These are phyloP conservation scores for Avicennia marina DNA, from an alignment of 257 asterid genomes.

Conservation along the genomic window DNA sequence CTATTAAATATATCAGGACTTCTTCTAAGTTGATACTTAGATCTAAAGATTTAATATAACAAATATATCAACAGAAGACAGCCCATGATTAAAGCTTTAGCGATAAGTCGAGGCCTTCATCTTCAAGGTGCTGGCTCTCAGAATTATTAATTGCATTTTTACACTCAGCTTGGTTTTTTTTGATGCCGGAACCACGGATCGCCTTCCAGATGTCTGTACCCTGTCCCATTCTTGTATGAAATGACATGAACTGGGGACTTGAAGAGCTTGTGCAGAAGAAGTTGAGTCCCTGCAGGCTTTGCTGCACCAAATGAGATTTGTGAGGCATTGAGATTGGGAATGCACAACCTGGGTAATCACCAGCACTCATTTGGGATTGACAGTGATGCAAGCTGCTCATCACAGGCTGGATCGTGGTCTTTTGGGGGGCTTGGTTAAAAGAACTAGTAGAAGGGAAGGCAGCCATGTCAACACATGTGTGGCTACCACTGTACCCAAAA, in stretches of 20 bases:
- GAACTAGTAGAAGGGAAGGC: conserved; percentile 8
- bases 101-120: conserved; percentile 17
- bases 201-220: conserved; percentile 5
- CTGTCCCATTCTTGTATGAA: conserved; percentile 2
- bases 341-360: not conserved
- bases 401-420: not conserved
- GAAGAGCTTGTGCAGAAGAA: not conserved
- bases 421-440: conserved; percentile 8
- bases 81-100: conserved; percentile 16
- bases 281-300: not conserved
- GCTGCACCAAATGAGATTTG: conserved; percentile 4
- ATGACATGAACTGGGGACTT: not conserved
- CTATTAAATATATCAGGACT: not conserved
- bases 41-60: conserved; percentile 1
- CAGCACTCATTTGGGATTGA: conserved; percentile 6
- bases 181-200: not conserved
- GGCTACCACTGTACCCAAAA: not conserved
- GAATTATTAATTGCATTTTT: not conserved
- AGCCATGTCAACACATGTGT: conserved; percentile 5
- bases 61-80: conserved; percentile 1
- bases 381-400: conserved; percentile 3
- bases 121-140: conserved; percentile 13
- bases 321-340: conserved; percentile 7
- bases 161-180: conserved; percentile 2
- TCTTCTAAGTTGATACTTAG: not conserved